Evolutionary conservation across 208 protist species (phyloP).

Genomic region (Giardia muris): DNA sequence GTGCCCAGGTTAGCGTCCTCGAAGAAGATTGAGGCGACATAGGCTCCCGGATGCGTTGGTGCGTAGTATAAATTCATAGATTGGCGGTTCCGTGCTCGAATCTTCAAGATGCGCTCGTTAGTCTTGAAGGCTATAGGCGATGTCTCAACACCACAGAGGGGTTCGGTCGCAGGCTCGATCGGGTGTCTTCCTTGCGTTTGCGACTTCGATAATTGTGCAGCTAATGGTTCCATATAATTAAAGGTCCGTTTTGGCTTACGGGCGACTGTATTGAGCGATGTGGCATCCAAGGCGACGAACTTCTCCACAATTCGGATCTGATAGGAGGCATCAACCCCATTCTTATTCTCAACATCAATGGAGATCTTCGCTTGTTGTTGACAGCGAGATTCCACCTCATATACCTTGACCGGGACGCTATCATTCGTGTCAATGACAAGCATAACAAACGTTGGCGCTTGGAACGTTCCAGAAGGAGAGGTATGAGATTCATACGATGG

Average conservation of each 20-base stretch:
- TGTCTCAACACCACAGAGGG: neutral
- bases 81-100: neutral
- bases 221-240: neutral
- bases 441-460: neutral
- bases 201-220: neutral
- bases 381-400: neutral
- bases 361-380: neutral
- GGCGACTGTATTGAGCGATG: neutral
- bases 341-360: conserved; percentile 12
- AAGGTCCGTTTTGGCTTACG: neutral
- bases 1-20: neutral
- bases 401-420: neutral
- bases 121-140: neutral
- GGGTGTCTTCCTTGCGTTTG: too few species aligned
- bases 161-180: neutral
- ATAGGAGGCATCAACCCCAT: neutral
- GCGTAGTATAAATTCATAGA: neutral
- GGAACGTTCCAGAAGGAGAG: neutral
- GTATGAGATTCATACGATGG: neutral
- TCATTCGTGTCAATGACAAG: neutral
- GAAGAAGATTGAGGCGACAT: conserved; percentile 1
- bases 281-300: neutral
- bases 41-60: conserved; percentile 23
- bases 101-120: neutral
- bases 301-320: conserved; percentile 4